phyloP scores from a whole-genome alignment of 371 early-diverging fungal species.

The Mortierella sp. region DNA sequence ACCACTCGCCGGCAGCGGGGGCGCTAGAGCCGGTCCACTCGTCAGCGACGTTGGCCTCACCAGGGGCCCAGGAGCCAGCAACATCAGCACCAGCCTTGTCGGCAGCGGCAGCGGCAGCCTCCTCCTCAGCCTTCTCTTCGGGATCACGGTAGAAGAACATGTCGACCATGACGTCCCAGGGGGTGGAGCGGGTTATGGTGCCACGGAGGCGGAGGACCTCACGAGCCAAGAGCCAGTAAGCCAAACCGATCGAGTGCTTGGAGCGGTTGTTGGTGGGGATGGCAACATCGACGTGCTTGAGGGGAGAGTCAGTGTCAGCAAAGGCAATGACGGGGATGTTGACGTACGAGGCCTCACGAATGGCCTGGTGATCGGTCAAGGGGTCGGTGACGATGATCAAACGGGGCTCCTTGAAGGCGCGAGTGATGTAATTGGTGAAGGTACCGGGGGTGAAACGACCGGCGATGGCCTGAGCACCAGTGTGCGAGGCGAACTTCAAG shows the following conservation, averaged over 20 bases:
- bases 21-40: conserved; percentile 32
- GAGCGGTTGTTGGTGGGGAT: conserved; percentile 99
- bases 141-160: conserved; percentile 99
- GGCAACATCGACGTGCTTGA: conserved; percentile 97
- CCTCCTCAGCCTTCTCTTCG: conserved; percentile 94
- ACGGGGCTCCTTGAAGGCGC: conserved; percentile 98
- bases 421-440: conserved; percentile 99
- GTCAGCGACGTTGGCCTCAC: conserved; percentile 41
- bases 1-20: no score
- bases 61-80: conserved; percentile 51
- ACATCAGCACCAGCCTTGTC: conserved; percentile 36
- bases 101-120: conserved; percentile 55
- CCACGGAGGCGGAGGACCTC: conserved; percentile 98
- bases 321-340: conserved; percentile 99
- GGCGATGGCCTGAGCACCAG: conserved; percentile 97
- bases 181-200: conserved; percentile 79
- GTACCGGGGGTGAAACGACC: conserved; percentile 99
- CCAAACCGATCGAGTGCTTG: conserved; percentile 97
- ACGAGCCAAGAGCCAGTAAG: conserved; percentile 97
- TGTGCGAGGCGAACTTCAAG: conserved; percentile 97
- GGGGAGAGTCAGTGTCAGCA: conserved; percentile 96
- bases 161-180: conserved; percentile 97
- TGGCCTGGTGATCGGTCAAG: conserved; percentile 98
- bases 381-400: conserved; percentile 99
- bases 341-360: conserved; percentile 98